Base-by-base conservation (phyloP, 768 basidiomycete species). In the Amanita subjunquillea region DNA sequence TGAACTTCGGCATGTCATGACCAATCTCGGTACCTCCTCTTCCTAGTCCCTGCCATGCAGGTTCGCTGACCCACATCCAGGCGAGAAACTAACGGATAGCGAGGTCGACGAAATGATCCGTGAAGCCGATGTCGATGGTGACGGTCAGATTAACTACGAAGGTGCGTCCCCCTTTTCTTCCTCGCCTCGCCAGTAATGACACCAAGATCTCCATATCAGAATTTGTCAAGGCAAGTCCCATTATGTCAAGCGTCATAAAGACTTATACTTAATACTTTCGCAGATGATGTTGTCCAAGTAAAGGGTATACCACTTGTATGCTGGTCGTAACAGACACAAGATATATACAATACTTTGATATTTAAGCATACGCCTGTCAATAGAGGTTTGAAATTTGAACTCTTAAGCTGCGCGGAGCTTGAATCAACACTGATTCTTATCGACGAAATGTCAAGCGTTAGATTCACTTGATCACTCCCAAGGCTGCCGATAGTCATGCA, bases 101-200 rank as follows among this genome's bases (percentile, higher is more conserved):
- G 67, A 68, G 55, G 63, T 68, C 42, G 65, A 67, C 49, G 65
- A 63, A 55, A 68, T 68, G 67, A 67, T 54, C 25, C 53, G 53
- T 25, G 53, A 54, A 25, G 53, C 53, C 2, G 53, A 54, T 48
- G 53, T 54, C 63, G 87, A 91, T 60, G 88, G 88, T 44, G 85
- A 87, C 60, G 85, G 85, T 22, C 83, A 84, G 68, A 85, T 85
- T 66, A 81, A 83, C 67, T 87, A 85, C 62, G 76, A 82, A 2
- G 82, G 82, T 82, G 54, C 59, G 76, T 67, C 15, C 15, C 10
- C 37, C 13, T 1, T 13, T 36, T 23, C 17, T 20, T 23, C 10
- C 15, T 25, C 41, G 10, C 13, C 9, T 17, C 34, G 34, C 13
- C 13, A 13, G 34, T 5, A 43, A 5, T 51, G 10, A 54, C 17